Evolutionary conservation across 345 rosid species (phyloP), one percentile per base, ranked within the genome.

Genomic region (Litchi chinensis): DNA sequence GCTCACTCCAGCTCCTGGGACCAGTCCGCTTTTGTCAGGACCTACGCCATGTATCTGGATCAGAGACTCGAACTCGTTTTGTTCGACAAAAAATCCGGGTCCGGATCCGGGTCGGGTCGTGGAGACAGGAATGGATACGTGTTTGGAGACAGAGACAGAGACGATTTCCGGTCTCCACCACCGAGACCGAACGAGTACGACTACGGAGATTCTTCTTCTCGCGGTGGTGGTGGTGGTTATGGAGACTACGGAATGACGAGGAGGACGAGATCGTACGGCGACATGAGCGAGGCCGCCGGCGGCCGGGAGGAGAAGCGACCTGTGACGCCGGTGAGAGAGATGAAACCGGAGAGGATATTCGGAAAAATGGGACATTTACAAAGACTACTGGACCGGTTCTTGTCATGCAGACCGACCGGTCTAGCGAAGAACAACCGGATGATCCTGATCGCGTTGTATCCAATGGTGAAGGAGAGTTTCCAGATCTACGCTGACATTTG

Each of bases 1-100:
- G 91, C 97, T 24, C 93, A 86, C 72, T 92, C 98, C 8, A 87
- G 93, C 84, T 90, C 97, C 0, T 92, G 99, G 98, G 99, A 93
- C 70, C 88, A 91, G 71, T 88, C 97, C 0, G 93, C 91, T 19
- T 93, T 95, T 68, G 95, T 95, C 18, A 87, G 95, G 65, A 79
- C 87, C 0, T 95, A 88, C 60, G 93, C 97, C 4, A 64, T 88
- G 86, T 95, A 89, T 79, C 88, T 95, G 71, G 99, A 92, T 71
- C 93, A 91, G 80, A 89, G 90, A 73, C 93, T 95, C 13, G 98
- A 94, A 76, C 80, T 86, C 22, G 83, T 82, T 65, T 86, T 88
- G 60, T 89, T 80, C 40, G 90, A 89, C 76, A 87, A 82, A 50
- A 92, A 85, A 28, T 22, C 41, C 0, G 82, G 77, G 8, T 76